Evolutionary conservation across 2,329 filamentous ascomycete species (phyloP).

Genomic region (Pseudocercospora cruenta): DNA sequence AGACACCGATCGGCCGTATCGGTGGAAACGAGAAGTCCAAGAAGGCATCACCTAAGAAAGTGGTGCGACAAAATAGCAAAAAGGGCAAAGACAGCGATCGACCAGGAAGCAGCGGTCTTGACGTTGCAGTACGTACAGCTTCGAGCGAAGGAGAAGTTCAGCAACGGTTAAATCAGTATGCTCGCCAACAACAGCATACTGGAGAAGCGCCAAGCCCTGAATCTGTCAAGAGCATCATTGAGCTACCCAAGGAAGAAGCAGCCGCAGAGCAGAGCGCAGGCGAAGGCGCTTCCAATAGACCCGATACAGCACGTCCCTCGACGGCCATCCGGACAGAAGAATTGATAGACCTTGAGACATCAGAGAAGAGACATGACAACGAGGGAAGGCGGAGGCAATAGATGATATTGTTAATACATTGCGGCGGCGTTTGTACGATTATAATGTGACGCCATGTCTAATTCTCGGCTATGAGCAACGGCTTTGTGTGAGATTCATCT

Average conservation of each 20-base stretch:
- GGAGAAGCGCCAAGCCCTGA: constrained; percentile 27
- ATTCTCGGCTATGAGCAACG: not conserved
- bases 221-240: constrained; percentile 29
- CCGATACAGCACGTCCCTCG: constrained; percentile 6
- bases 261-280: constrained; percentile 14
- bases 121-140: constrained; percentile 14
- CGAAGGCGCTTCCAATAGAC: constrained; percentile 15
- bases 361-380: constrained; percentile 2
- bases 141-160: constrained; percentile 17
- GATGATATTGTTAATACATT: not conserved
- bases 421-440: constrained; percentile 5
- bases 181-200: constrained; percentile 12
- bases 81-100: constrained; percentile 29
- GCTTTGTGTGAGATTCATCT: not conserved
- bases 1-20: constrained; percentile 32
- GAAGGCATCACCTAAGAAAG: constrained; percentile 34
- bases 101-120: constrained; percentile 20
- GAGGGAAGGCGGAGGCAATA: not conserved
- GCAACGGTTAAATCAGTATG: constrained; percentile 13
- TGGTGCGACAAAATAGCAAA: constrained; percentile 22
- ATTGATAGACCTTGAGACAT: constrained; percentile 10
- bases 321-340: constrained; percentile 22
- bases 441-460: not conserved
- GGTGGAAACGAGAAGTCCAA: constrained; percentile 30
- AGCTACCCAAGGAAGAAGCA: constrained; percentile 17